A percentile compares a stretch with the other conserved stretches of the same genome.
Conservation (phyloP, 371 early-diverging fungal genomes). For the Saksenaea oblongispora region DNA sequence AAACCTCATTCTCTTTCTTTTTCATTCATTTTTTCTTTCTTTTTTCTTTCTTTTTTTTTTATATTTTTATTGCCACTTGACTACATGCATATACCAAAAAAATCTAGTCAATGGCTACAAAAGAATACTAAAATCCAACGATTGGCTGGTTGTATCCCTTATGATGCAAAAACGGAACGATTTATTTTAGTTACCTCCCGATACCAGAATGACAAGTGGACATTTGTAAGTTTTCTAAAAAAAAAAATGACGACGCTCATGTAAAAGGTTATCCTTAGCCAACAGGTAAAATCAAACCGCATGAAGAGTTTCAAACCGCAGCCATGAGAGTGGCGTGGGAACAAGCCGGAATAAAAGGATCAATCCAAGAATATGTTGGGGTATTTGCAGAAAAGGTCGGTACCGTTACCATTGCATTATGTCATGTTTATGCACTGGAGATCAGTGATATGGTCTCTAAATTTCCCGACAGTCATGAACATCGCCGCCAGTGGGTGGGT, state of each 20-base stretch:
- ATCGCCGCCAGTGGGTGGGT: not conserved
- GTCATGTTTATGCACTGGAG: not conserved
- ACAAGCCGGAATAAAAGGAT: slow-evolving; percentile 10
- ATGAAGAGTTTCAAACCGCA: not conserved
- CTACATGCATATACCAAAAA: not conserved
- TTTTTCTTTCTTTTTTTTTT: slow-evolving; percentile 2
- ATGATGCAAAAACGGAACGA: not conserved
- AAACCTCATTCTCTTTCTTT: not conserved
- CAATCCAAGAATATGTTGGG: slow-evolving; percentile 2
- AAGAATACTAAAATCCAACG: not conserved
- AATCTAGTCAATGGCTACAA: not conserved
- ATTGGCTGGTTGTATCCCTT: not conserved
- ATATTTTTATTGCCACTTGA: not conserved
- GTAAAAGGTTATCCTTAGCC: not conserved
- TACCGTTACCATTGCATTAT: not conserved
- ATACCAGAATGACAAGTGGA: not conserved
- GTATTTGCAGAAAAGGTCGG: slow-evolving; percentile 7
- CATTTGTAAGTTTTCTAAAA: not conserved
- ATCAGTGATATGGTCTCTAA: not conserved
- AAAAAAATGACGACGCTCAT: not conserved
- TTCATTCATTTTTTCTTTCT: not conserved
- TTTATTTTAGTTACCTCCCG: not conserved
- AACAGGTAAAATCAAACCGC: not conserved
- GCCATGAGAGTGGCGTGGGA: slow-evolving; percentile 12
- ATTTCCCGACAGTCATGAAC: not conserved